Base-by-base conservation (phyloP, 2,329 filamentous ascomycete species). In the Cryphonectria radicalis region DNA sequence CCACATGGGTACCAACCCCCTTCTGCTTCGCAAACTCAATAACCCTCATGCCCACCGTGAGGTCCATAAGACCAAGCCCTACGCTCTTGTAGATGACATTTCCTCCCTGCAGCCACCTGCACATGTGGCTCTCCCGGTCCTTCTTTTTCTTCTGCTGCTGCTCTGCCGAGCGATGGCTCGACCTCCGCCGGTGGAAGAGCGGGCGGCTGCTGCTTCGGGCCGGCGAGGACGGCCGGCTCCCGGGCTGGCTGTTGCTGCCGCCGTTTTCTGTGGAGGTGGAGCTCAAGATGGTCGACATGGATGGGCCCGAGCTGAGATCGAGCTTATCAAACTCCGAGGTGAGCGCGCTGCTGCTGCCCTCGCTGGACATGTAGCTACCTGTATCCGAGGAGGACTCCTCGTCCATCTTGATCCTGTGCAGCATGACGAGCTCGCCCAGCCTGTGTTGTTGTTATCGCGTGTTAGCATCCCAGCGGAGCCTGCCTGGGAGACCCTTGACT, bases 371-470 rank as follows among this genome's bases (percentile, higher is more conserved):
- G 32, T 64, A 55, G 64, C 72, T 73, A 32, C 69, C 55, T n/a
- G 72, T 25, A 42, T 73, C 72, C 28, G 67, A 69, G 22, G 78
- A 77, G 17, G 79, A 76, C 57, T 80, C 78, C 70, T 85, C 84
- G 66, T 81, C 79, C n/a, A 82, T 76, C 6, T 78, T 77, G 55
- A 85, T 80, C 55, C 82, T 81, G 5, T 86, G 84, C 42, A 91
- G 84, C 86, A 90, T 89, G 17, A 89, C 87, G 4, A 98, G 83
- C 78, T 98, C 95, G 4, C 95, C 95, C 0, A 98, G 83, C 80
- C 87, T 89, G 64, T 53, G 25, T 43, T 40, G 32, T 63, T 62
- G 19, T 17, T 17, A 3, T 57, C 8, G 7, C 8, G 7, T 25
- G 43, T 69, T 50, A 69, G 69, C 32, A 35, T 0, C 11, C 10